Percentiles rank a stretch among this genome's conserved stretches.
These are phyloP conservation scores for Physaria fendleri DNA, from an alignment of 345 rosid species.

Conservation along the genomic window DNA sequence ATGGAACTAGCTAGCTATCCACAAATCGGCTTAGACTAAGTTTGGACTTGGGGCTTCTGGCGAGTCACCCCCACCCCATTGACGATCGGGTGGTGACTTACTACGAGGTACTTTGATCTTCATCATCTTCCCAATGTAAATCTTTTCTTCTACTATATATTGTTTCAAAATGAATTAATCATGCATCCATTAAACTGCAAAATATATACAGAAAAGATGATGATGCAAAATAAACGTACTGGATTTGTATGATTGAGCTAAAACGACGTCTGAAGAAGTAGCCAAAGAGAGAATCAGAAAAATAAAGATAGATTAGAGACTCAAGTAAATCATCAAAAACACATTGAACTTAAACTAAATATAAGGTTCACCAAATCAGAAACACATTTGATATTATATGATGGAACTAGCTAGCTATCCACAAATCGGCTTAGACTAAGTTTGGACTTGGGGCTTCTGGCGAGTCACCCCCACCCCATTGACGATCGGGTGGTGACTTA, in stretches of 20 bases:
- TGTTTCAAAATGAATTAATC: not conserved
- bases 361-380: not conserved
- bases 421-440: not conserved
- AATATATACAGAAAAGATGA: too few species aligned
- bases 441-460: not conserved
- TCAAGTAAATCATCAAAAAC: too few species aligned
- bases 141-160: slow-evolving; percentile 8
- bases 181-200: not conserved
- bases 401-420: not conserved
- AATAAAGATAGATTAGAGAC: too few species aligned
- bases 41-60: not conserved
- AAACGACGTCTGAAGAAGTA: not conserved
- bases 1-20: not conserved
- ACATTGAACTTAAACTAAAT: not conserved
- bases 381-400: not conserved
- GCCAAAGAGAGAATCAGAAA: slow-evolving; percentile 10
- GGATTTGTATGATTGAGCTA: slow-evolving; percentile 4
- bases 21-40: not conserved
- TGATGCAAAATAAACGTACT: too few species aligned
- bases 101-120: slow-evolving; percentile 14
- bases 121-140: slow-evolving; percentile 15
- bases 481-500: slow-evolving; percentile 20
- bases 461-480: slow-evolving; percentile 8
- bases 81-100: slow-evolving; percentile 20
- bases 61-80: slow-evolving; percentile 8